These are phyloP conservation scores for Kwoniella shandongensis DNA, from an alignment of 768 basidiomycete genomes.

Conservation along the genomic window DNA sequence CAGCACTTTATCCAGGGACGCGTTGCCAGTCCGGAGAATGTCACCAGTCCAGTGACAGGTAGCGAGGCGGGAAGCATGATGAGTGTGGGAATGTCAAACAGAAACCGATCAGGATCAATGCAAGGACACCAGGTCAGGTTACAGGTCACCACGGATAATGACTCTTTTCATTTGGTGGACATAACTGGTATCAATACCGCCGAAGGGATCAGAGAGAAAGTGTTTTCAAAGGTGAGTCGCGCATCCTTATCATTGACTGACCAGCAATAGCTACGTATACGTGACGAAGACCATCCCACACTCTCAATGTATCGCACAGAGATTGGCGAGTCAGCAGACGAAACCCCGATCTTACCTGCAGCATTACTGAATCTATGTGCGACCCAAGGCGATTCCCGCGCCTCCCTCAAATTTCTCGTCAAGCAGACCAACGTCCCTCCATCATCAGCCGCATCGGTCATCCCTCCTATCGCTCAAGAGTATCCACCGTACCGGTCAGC, in stretches of 20 bases:
- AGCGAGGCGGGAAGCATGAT: slow-evolving; percentile 28
- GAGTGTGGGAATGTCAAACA: slow-evolving; percentile 22
- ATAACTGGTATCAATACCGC: slow-evolving; percentile 46
- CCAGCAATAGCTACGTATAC: slow-evolving; percentile 55
- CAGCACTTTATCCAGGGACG: slow-evolving; percentile 9
- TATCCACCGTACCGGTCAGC: slow-evolving; percentile 14
- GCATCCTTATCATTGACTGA: neutral
- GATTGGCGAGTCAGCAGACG: slow-evolving; percentile 73
- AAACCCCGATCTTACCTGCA: slow-evolving; percentile 71
- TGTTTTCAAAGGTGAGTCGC: slow-evolving; percentile 46
- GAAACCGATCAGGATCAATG: slow-evolving; percentile 33
- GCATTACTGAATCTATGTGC: slow-evolving; percentile 70
- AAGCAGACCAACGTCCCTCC: slow-evolving; percentile 58
- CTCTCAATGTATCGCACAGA: slow-evolving; percentile 85
- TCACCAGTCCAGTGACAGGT: slow-evolving; percentile 25
- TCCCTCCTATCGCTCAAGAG: slow-evolving; percentile 55
- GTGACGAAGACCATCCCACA: slow-evolving; percentile 75
- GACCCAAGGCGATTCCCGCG: slow-evolving; percentile 70
- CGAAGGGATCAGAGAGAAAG: slow-evolving; percentile 48
- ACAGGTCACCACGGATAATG: slow-evolving; percentile 51
- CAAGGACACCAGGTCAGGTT: slow-evolving; percentile 32
- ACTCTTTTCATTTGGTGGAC: slow-evolving; percentile 51
- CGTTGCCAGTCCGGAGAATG: slow-evolving; percentile 34
- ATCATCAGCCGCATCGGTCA: slow-evolving; percentile 66
- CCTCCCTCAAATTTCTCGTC: slow-evolving; percentile 80